Evolutionary conservation across 2,329 filamentous ascomycete genomes (phyloP).

Genomic region (Neocatenulostroma microsporum): DNA sequence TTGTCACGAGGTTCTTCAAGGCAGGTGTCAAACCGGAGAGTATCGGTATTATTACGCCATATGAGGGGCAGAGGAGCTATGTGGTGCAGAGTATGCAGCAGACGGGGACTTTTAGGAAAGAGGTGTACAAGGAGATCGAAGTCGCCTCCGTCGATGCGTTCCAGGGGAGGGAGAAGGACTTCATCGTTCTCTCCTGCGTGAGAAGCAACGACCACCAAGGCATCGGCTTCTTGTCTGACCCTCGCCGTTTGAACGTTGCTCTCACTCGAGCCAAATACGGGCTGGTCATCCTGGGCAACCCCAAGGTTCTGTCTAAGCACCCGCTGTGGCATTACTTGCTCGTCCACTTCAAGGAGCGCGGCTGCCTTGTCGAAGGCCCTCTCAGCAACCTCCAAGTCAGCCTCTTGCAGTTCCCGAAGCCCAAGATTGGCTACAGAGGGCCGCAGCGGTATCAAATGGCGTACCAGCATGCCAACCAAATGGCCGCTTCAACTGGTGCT

Average conservation of each 20-base stretch:
- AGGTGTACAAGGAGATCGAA: conserved; percentile 96
- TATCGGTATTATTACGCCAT: conserved; percentile 97
- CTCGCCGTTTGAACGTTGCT: conserved; percentile 92
- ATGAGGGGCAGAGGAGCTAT: conserved; percentile 96
- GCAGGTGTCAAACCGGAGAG: conserved; percentile 88
- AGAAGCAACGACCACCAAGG: conserved; percentile 98
- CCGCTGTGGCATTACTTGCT: conserved; percentile 95
- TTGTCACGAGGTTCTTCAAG: conserved; percentile 97
- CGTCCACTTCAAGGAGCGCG: conserved; percentile 92
- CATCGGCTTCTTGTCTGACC: conserved; percentile 97
- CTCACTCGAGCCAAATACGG: conserved; percentile 96
- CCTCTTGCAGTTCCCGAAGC: conserved; percentile 86
- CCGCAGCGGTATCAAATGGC: conserved; percentile 82
- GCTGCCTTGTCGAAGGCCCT: conserved; percentile 91
- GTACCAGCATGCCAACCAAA: conserved; percentile 58
- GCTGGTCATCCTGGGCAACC: conserved; percentile 91
- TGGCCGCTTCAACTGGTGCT: conserved; percentile 44
- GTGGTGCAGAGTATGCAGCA: conserved; percentile 99
- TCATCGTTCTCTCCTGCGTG: conserved; percentile 95
- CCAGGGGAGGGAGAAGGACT: conserved; percentile 98
- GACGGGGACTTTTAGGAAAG: conserved; percentile 94
- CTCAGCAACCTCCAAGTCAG: conserved; percentile 94
- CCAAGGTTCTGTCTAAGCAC: conserved; percentile 95
- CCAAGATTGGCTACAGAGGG: conserved; percentile 83
- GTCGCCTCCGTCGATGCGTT: conserved; percentile 98